These are phyloP conservation scores for Penicillium italicum DNA, from an alignment of 2,329 filamentous ascomycete genomes.

Conservation along the genomic window DNA sequence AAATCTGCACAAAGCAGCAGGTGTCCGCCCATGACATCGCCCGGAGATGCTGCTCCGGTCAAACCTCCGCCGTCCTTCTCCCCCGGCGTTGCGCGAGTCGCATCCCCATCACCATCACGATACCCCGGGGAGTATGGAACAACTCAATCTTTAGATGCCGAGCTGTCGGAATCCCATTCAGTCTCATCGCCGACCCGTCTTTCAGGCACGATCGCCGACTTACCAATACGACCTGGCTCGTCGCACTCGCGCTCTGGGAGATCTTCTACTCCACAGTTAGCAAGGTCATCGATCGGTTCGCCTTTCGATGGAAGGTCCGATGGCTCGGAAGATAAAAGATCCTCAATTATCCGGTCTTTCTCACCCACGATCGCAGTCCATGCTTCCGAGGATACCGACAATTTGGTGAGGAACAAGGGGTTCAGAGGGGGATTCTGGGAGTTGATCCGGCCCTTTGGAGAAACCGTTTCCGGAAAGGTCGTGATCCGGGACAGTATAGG, in stretches of 20 bases:
- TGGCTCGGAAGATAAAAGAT: conserved; percentile 54
- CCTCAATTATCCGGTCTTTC: conserved; percentile 76
- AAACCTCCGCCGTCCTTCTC: conserved; percentile 68
- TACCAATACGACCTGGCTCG: conserved; percentile 65
- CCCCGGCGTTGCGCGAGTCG: conserved; percentile 57
- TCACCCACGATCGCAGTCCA: conserved; percentile 85
- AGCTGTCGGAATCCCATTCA: conserved; percentile 52
- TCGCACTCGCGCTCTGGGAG: conserved; percentile 60
- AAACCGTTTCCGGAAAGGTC: conserved; percentile 80
- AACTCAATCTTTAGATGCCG: conserved; percentile 42
- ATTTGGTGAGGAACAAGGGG: conserved; percentile 76
- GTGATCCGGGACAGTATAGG: conserved; percentile 87
- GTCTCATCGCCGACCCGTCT: conserved; percentile 55
- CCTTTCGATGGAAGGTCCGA: conserved; percentile 53
- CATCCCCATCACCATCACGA: conserved; percentile 63
- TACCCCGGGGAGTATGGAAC: conserved; percentile 50
- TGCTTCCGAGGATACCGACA: conserved; percentile 80
- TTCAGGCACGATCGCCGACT: conserved; percentile 63
- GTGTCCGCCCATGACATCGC: conserved; percentile 65
- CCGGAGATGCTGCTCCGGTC: conserved; percentile 61
- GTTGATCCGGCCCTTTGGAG: conserved; percentile 84
- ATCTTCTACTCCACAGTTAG: conserved; percentile 51
- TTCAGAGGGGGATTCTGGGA: conserved; percentile 78
- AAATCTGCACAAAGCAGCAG: conserved; percentile 28
- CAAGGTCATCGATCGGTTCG: conserved; percentile 45